Base-by-base conservation (phyloP, 2,329 filamentous ascomycete genomes). In the Bipolaris zeicola region DNA sequence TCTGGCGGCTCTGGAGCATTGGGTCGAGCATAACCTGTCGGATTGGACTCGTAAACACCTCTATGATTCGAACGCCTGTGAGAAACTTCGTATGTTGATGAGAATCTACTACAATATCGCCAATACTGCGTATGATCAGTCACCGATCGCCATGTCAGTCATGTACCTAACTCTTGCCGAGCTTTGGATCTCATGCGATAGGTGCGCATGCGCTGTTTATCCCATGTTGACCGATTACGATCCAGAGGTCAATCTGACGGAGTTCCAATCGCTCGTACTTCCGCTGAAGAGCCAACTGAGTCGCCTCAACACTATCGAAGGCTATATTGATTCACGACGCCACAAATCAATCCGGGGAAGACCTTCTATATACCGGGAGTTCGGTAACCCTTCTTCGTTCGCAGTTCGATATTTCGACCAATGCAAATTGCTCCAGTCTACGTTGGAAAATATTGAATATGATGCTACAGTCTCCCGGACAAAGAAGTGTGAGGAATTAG, bases 131-230 rank as follows among this genome's bases (percentile, higher is more conserved):
- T 86, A 86, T 41, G 2, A 50, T 0, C 58, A 48, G 0, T 77
- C 79, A 2, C 81, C 85, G 0, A 79, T 83, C 56, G 72, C 70
- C 0, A 63, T 75, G 0, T 89, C 87, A 0, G 58, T 80, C 4
- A 86, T 87, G 81, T 54, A 86, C 2, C 76, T 89, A 0, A 84
- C 81, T 0, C 62, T 83, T 0, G 61, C 86, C 2, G 84, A 88
- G 51, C 67, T 89, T 0, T 89, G 86, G 87, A 66, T 84, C 6
- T 82, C 82, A 0, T 79, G 81, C 31, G 86, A 89, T 57, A 81
- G 74, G 48, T 74, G 76, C 1, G 80, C 81, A 0, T 71, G 77
- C 1, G 13, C 52, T 1, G 52, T 71, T 0, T 73, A 77, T n/a
- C 72, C 78, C 0, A 57, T 84, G 5, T 64, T 88, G 0, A 6